These are phyloP conservation scores for Umbelopsis sp. DNA, from an alignment of 192 early-diverging fungal species.

Conservation along the genomic window DNA sequence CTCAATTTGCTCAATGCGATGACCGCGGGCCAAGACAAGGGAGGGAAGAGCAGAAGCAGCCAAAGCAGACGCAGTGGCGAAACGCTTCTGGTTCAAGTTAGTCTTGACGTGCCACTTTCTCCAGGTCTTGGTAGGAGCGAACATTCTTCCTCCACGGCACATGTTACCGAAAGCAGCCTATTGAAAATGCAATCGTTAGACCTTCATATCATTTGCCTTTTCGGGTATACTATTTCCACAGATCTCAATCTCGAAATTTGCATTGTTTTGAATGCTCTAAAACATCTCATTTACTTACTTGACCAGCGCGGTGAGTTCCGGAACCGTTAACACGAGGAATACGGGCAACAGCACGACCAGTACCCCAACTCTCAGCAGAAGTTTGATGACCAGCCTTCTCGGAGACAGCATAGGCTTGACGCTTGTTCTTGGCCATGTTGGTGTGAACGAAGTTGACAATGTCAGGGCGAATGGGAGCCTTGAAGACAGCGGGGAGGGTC, in stretches of 20 bases:
- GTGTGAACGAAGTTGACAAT: constrained; percentile 95
- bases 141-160: constrained; percentile 99
- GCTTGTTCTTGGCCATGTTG: constrained; percentile 98
- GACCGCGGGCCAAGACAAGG: constrained; percentile 95
- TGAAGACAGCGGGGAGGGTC: constrained; percentile 90
- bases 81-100: constrained; percentile 98
- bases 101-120: constrained; percentile 99
- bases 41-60: constrained; percentile 91
- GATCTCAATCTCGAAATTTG: too few species aligned
- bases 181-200: too few species aligned
- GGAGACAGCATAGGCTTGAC: constrained; percentile 95
- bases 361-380: constrained; percentile 98
- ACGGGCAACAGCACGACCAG: constrained; percentile 98
- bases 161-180: constrained; percentile 98
- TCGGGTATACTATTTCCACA: too few species aligned
- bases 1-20: constrained; percentile 88
- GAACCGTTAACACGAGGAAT: constrained; percentile 96
- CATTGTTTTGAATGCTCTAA: too few species aligned
- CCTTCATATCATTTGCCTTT: too few species aligned
- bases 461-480: constrained; percentile 95
- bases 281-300: constrained; percentile 31
- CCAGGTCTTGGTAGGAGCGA: constrained; percentile 99
- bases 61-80: constrained; percentile 94
- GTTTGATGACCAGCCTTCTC: constrained; percentile 98
- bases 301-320: constrained; percentile 96